phyloP scores from a whole-genome alignment of 176 grass and related monocot species.

The Saccharum officinarum region DNA sequence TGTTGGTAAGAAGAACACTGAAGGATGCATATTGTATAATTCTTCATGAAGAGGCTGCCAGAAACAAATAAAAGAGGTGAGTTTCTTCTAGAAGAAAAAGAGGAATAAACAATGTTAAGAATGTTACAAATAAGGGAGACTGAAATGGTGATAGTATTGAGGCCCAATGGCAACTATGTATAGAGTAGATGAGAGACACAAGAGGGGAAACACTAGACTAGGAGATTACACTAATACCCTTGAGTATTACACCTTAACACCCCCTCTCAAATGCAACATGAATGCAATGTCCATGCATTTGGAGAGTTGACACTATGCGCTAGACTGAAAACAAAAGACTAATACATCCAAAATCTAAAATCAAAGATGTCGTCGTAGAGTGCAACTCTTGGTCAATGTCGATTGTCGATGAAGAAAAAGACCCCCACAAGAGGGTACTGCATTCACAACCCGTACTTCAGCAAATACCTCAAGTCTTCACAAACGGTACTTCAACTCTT shows the following conservation, averaged over 20 bases:
- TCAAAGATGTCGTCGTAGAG: not conserved
- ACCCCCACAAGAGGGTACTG: too few species aligned
- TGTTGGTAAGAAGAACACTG: slow-evolving; percentile 76
- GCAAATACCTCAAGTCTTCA: too few species aligned
- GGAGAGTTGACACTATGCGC: too few species aligned
- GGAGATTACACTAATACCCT: not conserved
- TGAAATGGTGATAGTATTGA: not conserved
- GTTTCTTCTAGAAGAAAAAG: slow-evolving; percentile 25
- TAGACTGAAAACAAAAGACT: not conserved
- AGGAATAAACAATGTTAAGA: not conserved
- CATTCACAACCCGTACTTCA: too few species aligned
- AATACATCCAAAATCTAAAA: not conserved
- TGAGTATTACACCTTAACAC: not conserved
- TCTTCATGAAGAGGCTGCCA: slow-evolving; percentile 88
- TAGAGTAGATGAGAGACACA: not conserved
- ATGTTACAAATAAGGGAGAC: not conserved
- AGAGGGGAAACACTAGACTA: not conserved
- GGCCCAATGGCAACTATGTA: not conserved
- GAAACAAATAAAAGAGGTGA: not conserved
- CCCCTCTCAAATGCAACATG: too few species aligned
- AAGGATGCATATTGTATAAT: slow-evolving; percentile 75
- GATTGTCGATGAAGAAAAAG: too few species aligned
- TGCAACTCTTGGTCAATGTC: not conserved
- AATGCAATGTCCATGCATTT: too few species aligned
- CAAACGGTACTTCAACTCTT: too few species aligned